These are phyloP conservation scores for Stramenopiles sp. DNA, from an alignment of 352 stramenopile species.

Conservation along the genomic window DNA sequence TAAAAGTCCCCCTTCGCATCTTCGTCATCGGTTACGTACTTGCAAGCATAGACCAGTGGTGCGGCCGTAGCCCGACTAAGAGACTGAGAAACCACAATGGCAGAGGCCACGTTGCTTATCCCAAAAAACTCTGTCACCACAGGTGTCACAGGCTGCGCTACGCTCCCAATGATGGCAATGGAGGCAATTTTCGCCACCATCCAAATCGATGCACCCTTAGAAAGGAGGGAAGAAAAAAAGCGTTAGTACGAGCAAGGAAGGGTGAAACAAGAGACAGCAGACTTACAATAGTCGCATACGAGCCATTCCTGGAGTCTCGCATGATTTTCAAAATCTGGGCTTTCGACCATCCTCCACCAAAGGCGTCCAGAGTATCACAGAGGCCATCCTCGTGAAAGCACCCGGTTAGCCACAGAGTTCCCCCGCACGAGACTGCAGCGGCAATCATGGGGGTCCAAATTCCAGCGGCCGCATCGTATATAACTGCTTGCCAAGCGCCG, in stretches of 20 bases:
- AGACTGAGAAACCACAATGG: conserved; percentile 29
- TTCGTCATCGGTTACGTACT: conserved; percentile 34
- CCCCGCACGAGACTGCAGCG: conserved; percentile 20
- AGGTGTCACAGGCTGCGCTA: conserved; percentile 30
- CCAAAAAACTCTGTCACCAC: conserved; percentile 18
- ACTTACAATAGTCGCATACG: conserved; percentile 37
- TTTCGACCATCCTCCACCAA: conserved; percentile 37
- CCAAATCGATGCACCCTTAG: conserved; percentile 29
- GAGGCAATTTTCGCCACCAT: conserved; percentile 30
- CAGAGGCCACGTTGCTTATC: conserved; percentile 18
- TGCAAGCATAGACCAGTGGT: conserved; percentile 28
- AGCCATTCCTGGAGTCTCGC: conserved; percentile 37
- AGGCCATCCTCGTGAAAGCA: conserved; percentile 46
- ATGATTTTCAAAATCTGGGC: conserved; percentile 41
- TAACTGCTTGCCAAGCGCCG: conserved; percentile 22
- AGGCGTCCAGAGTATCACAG: conserved; percentile 30
- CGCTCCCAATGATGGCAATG: conserved; percentile 22
- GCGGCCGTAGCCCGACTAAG: conserved; percentile 29
- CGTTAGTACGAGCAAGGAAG: too few relatives aligned
- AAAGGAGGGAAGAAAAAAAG: too few relatives aligned
- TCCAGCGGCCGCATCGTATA: conserved; percentile 24
- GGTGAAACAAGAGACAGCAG: too few relatives aligned
- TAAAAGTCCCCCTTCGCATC: conserved; percentile 38
- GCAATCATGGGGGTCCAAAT: conserved; percentile 23
- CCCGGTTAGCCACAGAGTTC: conserved; percentile 29